Evolutionary conservation across 345 rosid genomes (phyloP), one percentile per base, ranked within the genome.

Genomic region (Lumnitzera littorea): DNA sequence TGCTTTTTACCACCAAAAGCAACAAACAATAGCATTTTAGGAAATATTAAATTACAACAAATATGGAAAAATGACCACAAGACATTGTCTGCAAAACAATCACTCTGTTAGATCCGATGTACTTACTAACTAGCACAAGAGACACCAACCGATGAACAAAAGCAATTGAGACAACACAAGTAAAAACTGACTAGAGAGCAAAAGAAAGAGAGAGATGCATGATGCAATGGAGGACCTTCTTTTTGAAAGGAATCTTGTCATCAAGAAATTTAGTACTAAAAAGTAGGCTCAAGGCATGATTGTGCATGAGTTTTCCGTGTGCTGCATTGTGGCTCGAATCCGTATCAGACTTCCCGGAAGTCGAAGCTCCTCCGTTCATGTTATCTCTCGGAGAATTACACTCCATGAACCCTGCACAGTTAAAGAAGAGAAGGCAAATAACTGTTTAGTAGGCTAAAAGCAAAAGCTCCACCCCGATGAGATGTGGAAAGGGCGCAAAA

Each of bases 161-260:
- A 53, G 47, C 53, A 64, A 51, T 36, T 12, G 25, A 56, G 43
- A 36, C 43, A 7, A 36, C 36, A 8, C 20, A 56, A 46, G 50
- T 12, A 31, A 31, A 25, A 11, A 50, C n/a, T 15, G 54, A 20
- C 1, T 13, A 63, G 25, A 58, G 11, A 17, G 46, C 23, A 15
- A 58, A 14, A 12, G 12, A 58, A 20, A 13, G 23, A 16, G 20
- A 2, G 25, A 36, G 3, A 27, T 27, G 31, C 31, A 27, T 27
- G 4, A 27, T 27, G 1, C 31, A 0, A 8, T 16, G 31, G 14
- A 13, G 49, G 50, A 84, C 86, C 89, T 79, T 77, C 78, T 77
- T 79, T 43, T 60, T 77, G 11, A 73, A 25, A 23, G 86, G 81
- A 70, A 79, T 51, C 55, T 50, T 75, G 29, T 81, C 89, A 62